Base-by-base conservation (phyloP, 805 yeast species). In the Metschnikowia cerradonensis region DNA sequence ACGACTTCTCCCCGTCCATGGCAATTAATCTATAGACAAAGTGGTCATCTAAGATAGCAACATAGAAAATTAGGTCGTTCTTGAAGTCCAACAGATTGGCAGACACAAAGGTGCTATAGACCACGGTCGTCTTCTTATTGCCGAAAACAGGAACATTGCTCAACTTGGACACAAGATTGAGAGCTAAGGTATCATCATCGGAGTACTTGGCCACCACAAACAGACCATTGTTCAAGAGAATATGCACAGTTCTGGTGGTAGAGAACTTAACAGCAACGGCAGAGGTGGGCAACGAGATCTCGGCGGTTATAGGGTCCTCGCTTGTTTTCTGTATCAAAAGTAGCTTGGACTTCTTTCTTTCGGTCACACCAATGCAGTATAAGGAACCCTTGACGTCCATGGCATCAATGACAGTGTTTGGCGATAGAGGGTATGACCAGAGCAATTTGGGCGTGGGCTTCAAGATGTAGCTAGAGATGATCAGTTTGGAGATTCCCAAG, bases 391-490 rank as follows among this genome's bases (percentile, higher is more conserved):
- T 44, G 34, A 53, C 58, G 37, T 70, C 82, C 67, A 80, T 60
- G 42, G 75, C 62, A 43, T 74, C 73, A 19, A 79, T 75, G 2
- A 66, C 52, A 17, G 77, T 66, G 26, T 71, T 68, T 6, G 84
- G 84, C 17, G 80, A 71, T 43, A 80, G 67, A 19, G 84, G 76
- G 58, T 72, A 70, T 3, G 83, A 76, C 84, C 84, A 80, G 37
- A 74, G 66, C 62, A 80, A 65, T 52, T 75, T 78, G n/a, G 85
- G 85, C 13, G 82, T 72, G 15, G 85, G 85, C 57, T 72, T 76
- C 47, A 78, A 73, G 34, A 80, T 67, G 58, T 75, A 79, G 35
- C 79, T 72, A 31, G 81, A 78, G 38, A 80, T 67, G 56, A 72
- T 74, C 36, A 83, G 79, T 46, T 80, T 81, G 51, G 80, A 75